phyloP scores from a whole-genome alignment of 1,139 yeast species.

The Debaryomyces sp. region DNA sequence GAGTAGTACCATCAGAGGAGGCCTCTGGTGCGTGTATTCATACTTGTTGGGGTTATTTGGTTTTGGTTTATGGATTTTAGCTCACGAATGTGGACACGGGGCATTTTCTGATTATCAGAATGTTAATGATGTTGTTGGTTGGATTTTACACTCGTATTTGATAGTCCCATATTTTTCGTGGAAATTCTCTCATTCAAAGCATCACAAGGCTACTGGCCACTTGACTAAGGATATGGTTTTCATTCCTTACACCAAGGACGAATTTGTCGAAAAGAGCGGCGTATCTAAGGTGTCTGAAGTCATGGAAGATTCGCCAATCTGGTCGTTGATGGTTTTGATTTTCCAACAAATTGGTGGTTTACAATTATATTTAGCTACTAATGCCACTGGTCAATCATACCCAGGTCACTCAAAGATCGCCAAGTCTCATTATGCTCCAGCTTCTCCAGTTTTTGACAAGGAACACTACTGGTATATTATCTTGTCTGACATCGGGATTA shows the following conservation, averaged over 20 bases:
- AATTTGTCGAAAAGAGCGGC: slow-evolving; percentile 44
- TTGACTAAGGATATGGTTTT: slow-evolving; percentile 81
- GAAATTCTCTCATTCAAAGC: slow-evolving; percentile 82
- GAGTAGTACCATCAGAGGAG: slow-evolving; percentile 32
- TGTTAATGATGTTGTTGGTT: slow-evolving; percentile 77
- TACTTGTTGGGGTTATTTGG: slow-evolving; percentile 66
- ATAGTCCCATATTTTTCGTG: slow-evolving; percentile 86
- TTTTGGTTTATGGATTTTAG: slow-evolving; percentile 83
- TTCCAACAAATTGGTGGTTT: slow-evolving; percentile 81
- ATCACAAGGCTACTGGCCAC: slow-evolving; percentile 88
- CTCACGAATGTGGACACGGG: slow-evolving; percentile 90
- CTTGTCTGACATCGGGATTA: slow-evolving; percentile 72
- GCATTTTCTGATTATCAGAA: slow-evolving; percentile 74
- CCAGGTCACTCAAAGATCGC: slow-evolving; percentile 50
- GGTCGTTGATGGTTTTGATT: slow-evolving; percentile 55
- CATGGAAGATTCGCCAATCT: slow-evolving; percentile 75
- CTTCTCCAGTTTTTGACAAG: slow-evolving; percentile 71
- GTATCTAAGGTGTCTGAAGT: slow-evolving; percentile 55
- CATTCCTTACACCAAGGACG: slow-evolving; percentile 68
- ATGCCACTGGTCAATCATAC: slow-evolving; percentile 78
- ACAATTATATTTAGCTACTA: slow-evolving; percentile 62
- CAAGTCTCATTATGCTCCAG: slow-evolving; percentile 69
- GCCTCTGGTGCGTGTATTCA: slow-evolving; percentile 42
- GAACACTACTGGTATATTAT: slow-evolving; percentile 71
- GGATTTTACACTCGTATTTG: slow-evolving; percentile 78